A percentile compares a stretch with the other conserved stretches of the same genome.
Evolutionary conservation across 495 filamentous ascomycete genomes (phyloP).

Genomic region (Penicillium psychrofluorescens): DNA sequence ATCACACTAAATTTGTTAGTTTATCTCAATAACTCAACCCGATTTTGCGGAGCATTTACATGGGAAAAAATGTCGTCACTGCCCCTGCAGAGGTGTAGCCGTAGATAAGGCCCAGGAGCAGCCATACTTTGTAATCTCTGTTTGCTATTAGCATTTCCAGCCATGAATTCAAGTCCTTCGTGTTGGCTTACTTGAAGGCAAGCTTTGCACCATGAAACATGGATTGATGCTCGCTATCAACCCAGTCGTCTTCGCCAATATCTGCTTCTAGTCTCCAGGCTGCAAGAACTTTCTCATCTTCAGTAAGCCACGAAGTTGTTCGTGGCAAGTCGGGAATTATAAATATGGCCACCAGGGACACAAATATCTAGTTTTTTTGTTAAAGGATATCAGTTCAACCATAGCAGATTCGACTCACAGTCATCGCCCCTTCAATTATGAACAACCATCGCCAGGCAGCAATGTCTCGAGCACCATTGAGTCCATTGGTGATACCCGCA

Average conservation of each 20-base stretch:
- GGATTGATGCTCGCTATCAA: slow-evolving; percentile 22
- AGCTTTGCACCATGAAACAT: slow-evolving; percentile 28
- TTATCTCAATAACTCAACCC: no score
- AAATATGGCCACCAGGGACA: slow-evolving; percentile 20
- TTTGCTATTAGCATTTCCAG: no score
- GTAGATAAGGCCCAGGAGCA: slow-evolving; percentile 26
- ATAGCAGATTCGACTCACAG: no score
- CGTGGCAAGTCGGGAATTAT: slow-evolving; percentile 32
- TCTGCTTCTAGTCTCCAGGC: slow-evolving; percentile 29
- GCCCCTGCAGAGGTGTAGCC: slow-evolving; percentile 19
- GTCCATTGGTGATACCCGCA: slow-evolving; percentile 26
- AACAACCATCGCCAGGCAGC: slow-evolving; percentile 38
- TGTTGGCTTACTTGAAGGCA: slow-evolving; percentile 13
- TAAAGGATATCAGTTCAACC: slow-evolving; percentile 6
- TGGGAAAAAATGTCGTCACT: slow-evolving; percentile 40
- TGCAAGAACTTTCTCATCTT: slow-evolving; percentile 29
- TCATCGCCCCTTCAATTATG: slow-evolving; percentile 1
- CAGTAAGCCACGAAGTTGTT: slow-evolving; percentile 27
- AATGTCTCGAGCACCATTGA: slow-evolving; percentile 23
- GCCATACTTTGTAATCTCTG: slow-evolving; percentile 31
- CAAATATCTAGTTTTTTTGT: slow-evolving; percentile 22
- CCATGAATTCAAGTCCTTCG: no score
- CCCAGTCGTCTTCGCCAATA: slow-evolving; percentile 27
- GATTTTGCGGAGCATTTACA: slow-evolving; percentile 16
- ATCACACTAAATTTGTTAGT: no score